These are phyloP conservation scores for Castanopsis chinensis DNA, from an alignment of 306 rosid species.

Conservation along the genomic window DNA sequence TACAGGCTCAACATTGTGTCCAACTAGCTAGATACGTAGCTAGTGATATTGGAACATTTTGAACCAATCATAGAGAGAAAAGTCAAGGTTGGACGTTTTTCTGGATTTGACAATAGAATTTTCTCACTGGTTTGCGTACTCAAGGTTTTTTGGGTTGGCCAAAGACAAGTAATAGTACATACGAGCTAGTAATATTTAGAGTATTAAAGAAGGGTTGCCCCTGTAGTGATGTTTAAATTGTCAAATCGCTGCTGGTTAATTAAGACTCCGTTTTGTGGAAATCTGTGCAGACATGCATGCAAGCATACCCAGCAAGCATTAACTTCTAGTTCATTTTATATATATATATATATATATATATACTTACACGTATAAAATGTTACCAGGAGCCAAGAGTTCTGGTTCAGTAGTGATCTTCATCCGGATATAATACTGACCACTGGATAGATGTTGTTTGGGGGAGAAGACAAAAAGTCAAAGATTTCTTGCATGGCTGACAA, in stretches of 20 bases:
- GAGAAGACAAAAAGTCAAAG: too few relatives aligned
- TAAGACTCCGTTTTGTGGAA: background rate
- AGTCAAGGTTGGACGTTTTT: background rate
- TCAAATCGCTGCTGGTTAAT: constrained; percentile 4
- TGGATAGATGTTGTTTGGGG: too few relatives aligned
- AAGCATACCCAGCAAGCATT: background rate
- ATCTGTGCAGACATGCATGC: background rate
- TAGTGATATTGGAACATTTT: background rate
- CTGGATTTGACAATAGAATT: background rate
- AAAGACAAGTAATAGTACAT: background rate
- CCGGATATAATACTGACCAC: too few relatives aligned
- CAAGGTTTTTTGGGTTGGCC: background rate
- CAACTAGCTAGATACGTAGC: too few relatives aligned
- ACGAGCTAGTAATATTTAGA: background rate
- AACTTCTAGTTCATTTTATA: background rate
- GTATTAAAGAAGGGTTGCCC: background rate
- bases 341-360: background rate
- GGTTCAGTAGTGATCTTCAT: too few relatives aligned
- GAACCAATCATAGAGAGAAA: background rate
- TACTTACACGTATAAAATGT: too few relatives aligned
- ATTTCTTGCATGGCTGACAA: too few relatives aligned
- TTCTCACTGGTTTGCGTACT: background rate
- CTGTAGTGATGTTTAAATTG: background rate
- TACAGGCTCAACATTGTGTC: background rate
- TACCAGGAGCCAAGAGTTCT: too few relatives aligned